A percentile compares a stretch with the other conserved stretches of the same genome.
Conservation (phyloP, 2,329 filamentous ascomycete genomes). For the Elsinoe fawcettii region DNA sequence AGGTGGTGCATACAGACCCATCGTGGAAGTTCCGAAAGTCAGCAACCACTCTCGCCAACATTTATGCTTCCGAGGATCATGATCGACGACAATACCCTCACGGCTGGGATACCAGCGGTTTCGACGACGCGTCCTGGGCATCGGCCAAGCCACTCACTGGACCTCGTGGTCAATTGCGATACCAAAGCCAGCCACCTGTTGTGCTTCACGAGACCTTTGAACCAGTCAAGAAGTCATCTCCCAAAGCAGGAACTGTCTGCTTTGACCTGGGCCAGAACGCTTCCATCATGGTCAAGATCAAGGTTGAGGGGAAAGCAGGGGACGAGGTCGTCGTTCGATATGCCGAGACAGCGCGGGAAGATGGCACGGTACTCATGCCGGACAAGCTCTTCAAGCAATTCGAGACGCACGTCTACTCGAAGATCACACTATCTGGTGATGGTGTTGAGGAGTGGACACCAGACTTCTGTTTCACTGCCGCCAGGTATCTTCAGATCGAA, state of each 20-base stretch:
- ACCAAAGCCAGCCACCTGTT: conserved; percentile 36
- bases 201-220: conserved; percentile 32
- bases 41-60: conserved; percentile 35
- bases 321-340: conserved; percentile 28
- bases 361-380: conserved; percentile 35
- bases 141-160: conserved; percentile 34
- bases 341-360: conserved; percentile 27
- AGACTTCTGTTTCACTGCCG: conserved; percentile 38
- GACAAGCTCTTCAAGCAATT: conserved; percentile 35
- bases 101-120: conserved; percentile 30
- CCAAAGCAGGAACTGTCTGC: conserved; percentile 24
- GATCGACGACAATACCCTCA: conserved; percentile 31
- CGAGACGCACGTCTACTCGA: conserved; percentile 35
- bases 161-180: conserved; percentile 33
- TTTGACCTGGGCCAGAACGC: conserved; percentile 31
- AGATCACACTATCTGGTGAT: conserved; percentile 29
- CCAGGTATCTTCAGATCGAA: conserved; percentile 37
- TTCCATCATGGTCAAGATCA: conserved; percentile 28
- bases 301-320: conserved; percentile 25
- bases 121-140: conserved; percentile 28
- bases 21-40: conserved; percentile 35
- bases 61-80: conserved; percentile 36
- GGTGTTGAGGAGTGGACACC: conserved; percentile 33
- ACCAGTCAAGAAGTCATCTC: conserved; percentile 22
- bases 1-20: conserved; percentile 32